phyloP scores from a whole-genome alignment of 306 rosid species.

The Cicer chorassanicum region DNA sequence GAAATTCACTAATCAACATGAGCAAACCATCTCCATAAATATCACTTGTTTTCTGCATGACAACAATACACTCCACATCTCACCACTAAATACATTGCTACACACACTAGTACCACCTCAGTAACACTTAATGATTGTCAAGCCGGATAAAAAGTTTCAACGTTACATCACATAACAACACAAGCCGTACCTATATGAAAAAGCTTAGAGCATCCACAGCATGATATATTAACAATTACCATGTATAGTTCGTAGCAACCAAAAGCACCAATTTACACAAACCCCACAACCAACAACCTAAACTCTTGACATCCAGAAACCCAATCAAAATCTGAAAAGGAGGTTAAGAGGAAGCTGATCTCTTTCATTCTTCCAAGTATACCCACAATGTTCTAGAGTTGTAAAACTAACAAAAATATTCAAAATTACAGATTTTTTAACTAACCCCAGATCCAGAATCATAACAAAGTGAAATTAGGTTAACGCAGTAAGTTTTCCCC shows the following conservation, averaged over 20 bases:
- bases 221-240: slow-evolving; percentile 3
- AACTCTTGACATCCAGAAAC: neutral
- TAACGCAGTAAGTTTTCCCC: neutral
- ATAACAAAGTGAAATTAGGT: slow-evolving; percentile 1
- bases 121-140: slow-evolving; percentile 19
- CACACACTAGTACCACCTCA: neutral
- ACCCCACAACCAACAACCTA: slow-evolving; percentile 26
- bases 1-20: neutral
- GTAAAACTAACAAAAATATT: slow-evolving; percentile 18
- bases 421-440: slow-evolving; percentile 17
- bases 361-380: neutral
- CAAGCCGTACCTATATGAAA: slow-evolving; percentile 2
- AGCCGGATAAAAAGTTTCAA: neutral
- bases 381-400: neutral
- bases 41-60: slow-evolving; percentile 8
- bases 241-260: neutral
- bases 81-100: neutral
- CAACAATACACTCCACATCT: neutral
- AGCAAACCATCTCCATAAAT: slow-evolving; percentile 5
- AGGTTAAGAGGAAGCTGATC: neutral
- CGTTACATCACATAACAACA: neutral
- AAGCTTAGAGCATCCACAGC: neutral
- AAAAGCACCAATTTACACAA: slow-evolving; percentile 15
- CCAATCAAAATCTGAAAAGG: neutral
- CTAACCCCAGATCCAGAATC: slow-evolving; percentile 32